Evolutionary conservation across 2,329 filamentous ascomycete genomes (phyloP), one percentile per base, ranked within the genome.

Genomic region (Colletotrichum caudatum): DNA sequence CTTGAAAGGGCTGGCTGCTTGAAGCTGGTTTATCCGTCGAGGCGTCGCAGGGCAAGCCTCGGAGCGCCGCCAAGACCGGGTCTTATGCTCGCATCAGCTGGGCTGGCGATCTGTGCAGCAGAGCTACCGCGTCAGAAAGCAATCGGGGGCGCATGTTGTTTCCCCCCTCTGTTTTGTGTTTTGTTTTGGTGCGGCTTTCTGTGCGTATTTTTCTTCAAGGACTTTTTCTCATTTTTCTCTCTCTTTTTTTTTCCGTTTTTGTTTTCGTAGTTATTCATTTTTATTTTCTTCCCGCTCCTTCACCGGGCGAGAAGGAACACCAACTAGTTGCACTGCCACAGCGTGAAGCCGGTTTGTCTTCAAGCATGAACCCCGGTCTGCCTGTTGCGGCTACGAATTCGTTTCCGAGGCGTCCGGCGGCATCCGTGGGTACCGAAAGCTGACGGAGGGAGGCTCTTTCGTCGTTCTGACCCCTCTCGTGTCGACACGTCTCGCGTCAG

Each of bases 1-100:
- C 54, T 23, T 23, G 23, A 39, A 39, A 1, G 37, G 29, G 29
- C 26, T 16, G 48, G 20, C 16, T 53, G 50, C 26, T 33, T 53
- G 26, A 33, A 48, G 58, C 58, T 33, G 41, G 26, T 23, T n/a
- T 11, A 5, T 20, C 48, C n/a, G 33, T 33, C 39, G 48, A 61
- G 48, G 64, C 54, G 67, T 70, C 39, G 66, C 68, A 70, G 57
- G 50, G 68, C 63, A 29, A 51, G 64, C 57, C 64, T 70, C 50
- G 68, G 67, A 70, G 64, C n/a, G 59, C 56, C 39, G 68, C 68
- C 68, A 70, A 67, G 64, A 56, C 64, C 50, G 57, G 68, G 68
- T 67, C 57, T 50, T 56, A 62, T 26, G 68, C 56, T 57, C 39
- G 68, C 39, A 57, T 57, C 67, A 44, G 57, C 61, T 61, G 64